These are phyloP conservation scores for Phytophthora chlamydospora DNA, from an alignment of 352 stramenopile species.

Conservation along the genomic window DNA sequence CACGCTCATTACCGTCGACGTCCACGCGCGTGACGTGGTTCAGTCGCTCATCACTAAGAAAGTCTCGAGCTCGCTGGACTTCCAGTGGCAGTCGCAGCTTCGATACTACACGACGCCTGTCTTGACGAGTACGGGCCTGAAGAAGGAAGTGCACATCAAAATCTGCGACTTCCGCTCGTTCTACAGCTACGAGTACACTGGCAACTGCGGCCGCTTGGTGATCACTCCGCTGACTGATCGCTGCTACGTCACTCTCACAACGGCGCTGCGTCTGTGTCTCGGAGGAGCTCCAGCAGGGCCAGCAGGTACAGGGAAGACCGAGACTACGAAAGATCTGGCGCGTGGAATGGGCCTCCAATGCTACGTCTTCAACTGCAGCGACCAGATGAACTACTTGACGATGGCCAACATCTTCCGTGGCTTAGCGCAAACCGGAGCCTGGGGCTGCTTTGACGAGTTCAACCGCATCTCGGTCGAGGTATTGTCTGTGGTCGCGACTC, in stretches of 20 bases:
- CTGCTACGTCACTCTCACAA: slow-evolving; percentile 88
- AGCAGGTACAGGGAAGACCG: slow-evolving; percentile 87
- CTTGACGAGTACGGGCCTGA: slow-evolving; percentile 36
- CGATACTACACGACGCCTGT: slow-evolving; percentile 91
- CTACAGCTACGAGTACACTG: slow-evolving; percentile 97
- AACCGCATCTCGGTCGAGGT: slow-evolving; percentile 97
- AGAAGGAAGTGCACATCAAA: slow-evolving; percentile 84
- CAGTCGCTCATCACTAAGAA: slow-evolving; percentile 93
- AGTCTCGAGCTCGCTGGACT: slow-evolving; percentile 90
- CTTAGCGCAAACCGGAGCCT: slow-evolving; percentile 94
- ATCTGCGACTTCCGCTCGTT: slow-evolving; percentile 92
- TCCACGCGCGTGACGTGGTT: slow-evolving; percentile 96
- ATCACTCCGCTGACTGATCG: slow-evolving; percentile 87
- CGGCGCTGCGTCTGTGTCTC: slow-evolving; percentile 76
- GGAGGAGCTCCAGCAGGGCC: slow-evolving; percentile 80
- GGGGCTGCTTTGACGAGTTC: slow-evolving; percentile 98
- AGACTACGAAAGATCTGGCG: slow-evolving; percentile 87
- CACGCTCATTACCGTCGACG: slow-evolving; percentile 97
- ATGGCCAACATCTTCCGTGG: slow-evolving; percentile 97
- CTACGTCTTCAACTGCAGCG: slow-evolving; percentile 91
- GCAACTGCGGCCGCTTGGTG: slow-evolving; percentile 91
- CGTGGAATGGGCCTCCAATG: slow-evolving; percentile 78
- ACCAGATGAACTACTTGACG: slow-evolving; percentile 95
- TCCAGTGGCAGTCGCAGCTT: slow-evolving; percentile 96
- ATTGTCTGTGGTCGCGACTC: slow-evolving; percentile 94